Evolutionary conservation across 495 filamentous ascomycete genomes (phyloP).

Genomic region (Trichoderma orchidacearum): DNA sequence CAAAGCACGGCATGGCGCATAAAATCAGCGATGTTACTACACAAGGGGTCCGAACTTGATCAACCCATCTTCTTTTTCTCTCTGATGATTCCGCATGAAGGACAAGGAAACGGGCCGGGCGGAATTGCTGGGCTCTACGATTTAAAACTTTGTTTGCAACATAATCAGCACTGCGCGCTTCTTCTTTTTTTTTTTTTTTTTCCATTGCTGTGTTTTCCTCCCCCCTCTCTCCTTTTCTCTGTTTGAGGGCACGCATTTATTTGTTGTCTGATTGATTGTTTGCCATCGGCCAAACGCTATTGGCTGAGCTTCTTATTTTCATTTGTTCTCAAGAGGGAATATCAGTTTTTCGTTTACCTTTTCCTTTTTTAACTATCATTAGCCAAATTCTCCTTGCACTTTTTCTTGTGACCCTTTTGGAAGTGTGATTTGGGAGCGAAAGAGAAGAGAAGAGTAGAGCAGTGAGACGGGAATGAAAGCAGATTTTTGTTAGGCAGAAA

Average conservation of each 20-base stretch:
- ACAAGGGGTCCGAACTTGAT: background rate
- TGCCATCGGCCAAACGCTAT: background rate
- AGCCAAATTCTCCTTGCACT: background rate
- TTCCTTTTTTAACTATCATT: no score
- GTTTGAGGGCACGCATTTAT: background rate
- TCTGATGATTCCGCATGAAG: slow-evolving; percentile 1
- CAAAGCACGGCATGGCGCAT: slow-evolving; percentile 1
- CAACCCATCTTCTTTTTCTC: background rate
- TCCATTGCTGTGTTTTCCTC: background rate
- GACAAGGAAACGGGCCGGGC: background rate
- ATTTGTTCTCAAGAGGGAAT: background rate
- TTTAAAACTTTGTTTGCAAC: slow-evolving; percentile 1
- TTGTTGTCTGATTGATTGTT: background rate
- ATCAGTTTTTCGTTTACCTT: background rate
- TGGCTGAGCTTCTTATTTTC: background rate
- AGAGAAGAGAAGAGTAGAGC: background rate
- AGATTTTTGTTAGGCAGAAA: background rate
- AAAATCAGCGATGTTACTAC: slow-evolving; percentile 1
- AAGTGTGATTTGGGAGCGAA: background rate
- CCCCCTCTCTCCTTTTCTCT: background rate
- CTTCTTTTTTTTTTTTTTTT: background rate
- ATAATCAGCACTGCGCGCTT: background rate
- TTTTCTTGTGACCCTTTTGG: background rate
- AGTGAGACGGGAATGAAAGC: background rate
- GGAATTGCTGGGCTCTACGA: background rate